Evolutionary conservation across 306 rosid species (phyloP).

Genomic region (Trifolium subterraneum): DNA sequence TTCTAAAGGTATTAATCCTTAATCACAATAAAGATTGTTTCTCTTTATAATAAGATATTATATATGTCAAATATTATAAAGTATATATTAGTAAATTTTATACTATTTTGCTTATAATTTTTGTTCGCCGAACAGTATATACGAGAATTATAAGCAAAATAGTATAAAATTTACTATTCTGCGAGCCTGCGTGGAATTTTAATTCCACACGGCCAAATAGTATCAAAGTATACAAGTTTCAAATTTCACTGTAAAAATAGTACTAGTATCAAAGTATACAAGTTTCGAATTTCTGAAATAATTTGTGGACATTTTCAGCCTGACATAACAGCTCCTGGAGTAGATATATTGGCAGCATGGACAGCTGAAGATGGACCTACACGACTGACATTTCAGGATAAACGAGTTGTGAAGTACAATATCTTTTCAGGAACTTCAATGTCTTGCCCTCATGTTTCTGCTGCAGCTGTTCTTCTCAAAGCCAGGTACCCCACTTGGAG

Average conservation of each 20-base stretch:
- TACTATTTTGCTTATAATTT: no score
- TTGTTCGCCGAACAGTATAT: no score
- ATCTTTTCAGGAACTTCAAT: conserved; percentile 90
- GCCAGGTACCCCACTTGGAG: conserved; percentile 89
- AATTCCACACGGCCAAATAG: neutral
- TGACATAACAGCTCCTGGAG: conserved; percentile 93
- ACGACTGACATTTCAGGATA: conserved; percentile 53
- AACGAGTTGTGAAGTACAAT: conserved; percentile 68
- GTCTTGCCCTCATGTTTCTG: conserved; percentile 94
- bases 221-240: neutral
- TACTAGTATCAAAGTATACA: neutral
- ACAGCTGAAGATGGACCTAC: conserved; percentile 75
- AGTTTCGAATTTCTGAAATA: neutral
- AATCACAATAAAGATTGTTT: neutral
- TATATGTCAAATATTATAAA: neutral
- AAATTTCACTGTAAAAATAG: neutral
- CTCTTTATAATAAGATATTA: neutral
- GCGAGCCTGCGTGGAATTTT: no score
- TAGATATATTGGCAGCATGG: conserved; percentile 96
- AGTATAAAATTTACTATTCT: no score
- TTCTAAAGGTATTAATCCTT: conserved; percentile 65
- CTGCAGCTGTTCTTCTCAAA: conserved; percentile 75
- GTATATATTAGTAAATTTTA: neutral
- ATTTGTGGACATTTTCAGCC: conserved; percentile 62
- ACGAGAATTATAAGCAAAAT: no score